phyloP scores from a whole-genome alignment of 1,284 basidiomycete genomes.

The Irpex lacteus region DNA sequence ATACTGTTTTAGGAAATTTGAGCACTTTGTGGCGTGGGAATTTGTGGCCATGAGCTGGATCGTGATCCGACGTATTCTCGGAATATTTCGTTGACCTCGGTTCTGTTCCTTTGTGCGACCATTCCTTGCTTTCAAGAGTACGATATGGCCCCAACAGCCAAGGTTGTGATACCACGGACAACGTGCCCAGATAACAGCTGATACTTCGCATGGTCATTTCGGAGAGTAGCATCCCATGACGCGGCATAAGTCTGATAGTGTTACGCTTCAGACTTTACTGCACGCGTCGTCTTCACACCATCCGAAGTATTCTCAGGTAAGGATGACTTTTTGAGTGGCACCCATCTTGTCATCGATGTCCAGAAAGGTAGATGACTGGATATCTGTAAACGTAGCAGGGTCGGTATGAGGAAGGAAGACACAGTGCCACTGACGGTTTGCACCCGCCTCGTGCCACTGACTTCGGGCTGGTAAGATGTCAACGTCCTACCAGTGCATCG shows the following conservation, averaged over 20 bases:
- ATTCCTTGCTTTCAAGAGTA: too few species aligned
- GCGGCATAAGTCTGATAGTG: not conserved
- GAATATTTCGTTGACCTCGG: not conserved
- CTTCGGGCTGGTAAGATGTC: not conserved
- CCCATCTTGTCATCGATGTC: too few species aligned
- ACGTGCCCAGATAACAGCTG: not conserved
- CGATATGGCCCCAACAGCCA: not conserved
- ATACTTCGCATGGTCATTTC: not conserved
- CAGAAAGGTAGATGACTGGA: too few species aligned
- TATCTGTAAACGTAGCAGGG: too few species aligned
- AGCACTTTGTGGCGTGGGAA: not conserved
- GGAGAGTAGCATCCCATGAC: not conserved
- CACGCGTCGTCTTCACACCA: too few species aligned
- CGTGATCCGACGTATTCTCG: not conserved
- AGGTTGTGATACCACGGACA: not conserved
- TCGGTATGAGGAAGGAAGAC: not conserved
- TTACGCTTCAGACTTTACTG: not conserved
- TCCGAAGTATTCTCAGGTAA: too few species aligned
- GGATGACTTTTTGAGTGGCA: too few species aligned
- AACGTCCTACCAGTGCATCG: not conserved
- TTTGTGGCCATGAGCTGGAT: not conserved
- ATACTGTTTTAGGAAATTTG: not conserved
- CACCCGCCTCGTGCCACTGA: not conserved
- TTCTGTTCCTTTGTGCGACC: too few species aligned
- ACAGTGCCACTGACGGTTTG: not conserved